These are phyloP conservation scores for Kalanchoe fedtschenkoi DNA, from an alignment of 164 flowering plant genomes.

Conservation along the genomic window DNA sequence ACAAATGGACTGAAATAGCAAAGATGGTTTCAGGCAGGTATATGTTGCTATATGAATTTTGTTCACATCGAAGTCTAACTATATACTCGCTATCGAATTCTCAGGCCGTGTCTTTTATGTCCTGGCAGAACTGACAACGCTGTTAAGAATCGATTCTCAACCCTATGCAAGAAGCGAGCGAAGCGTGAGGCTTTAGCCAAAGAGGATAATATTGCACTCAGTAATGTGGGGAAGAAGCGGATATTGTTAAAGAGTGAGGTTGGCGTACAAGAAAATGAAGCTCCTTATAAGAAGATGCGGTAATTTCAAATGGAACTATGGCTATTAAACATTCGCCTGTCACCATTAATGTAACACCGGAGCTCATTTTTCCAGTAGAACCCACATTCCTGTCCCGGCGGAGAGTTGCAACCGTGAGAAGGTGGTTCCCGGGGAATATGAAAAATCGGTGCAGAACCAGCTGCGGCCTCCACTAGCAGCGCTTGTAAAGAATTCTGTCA, in stretches of 20 bases:
- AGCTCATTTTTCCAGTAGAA: slow-evolving; percentile 26
- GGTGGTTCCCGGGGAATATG: slow-evolving; percentile 21
- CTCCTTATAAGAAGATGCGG: slow-evolving; percentile 52
- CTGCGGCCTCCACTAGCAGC: slow-evolving; percentile 54
- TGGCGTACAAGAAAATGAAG: slow-evolving; percentile 21
- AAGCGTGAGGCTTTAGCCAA: slow-evolving; percentile 67
- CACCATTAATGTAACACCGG: not conserved
- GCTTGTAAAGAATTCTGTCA: slow-evolving; percentile 28
- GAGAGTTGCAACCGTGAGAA: slow-evolving; percentile 24
- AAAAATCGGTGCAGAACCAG: slow-evolving; percentile 20
- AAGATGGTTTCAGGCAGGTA: slow-evolving; percentile 99
- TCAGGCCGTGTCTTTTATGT: not conserved
- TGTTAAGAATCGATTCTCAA: slow-evolving; percentile 90
- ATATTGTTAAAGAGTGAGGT: slow-evolving; percentile 30
- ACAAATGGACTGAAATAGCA: slow-evolving; percentile 97
- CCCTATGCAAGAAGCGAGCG: slow-evolving; percentile 88
- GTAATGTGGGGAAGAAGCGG: slow-evolving; percentile 62
- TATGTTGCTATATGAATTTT: not conserved
- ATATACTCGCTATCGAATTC: not conserved
- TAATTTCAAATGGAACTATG: slow-evolving; percentile 12
- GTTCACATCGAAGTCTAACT: not conserved
- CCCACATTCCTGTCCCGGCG: slow-evolving; percentile 26
- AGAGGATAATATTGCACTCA: slow-evolving; percentile 46
- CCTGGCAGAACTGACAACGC: slow-evolving; percentile 90
- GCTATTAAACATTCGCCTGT: not conserved